Base-by-base conservation (phyloP, 1,284 basidiomycete species). In the Volvariella volvacea region DNA sequence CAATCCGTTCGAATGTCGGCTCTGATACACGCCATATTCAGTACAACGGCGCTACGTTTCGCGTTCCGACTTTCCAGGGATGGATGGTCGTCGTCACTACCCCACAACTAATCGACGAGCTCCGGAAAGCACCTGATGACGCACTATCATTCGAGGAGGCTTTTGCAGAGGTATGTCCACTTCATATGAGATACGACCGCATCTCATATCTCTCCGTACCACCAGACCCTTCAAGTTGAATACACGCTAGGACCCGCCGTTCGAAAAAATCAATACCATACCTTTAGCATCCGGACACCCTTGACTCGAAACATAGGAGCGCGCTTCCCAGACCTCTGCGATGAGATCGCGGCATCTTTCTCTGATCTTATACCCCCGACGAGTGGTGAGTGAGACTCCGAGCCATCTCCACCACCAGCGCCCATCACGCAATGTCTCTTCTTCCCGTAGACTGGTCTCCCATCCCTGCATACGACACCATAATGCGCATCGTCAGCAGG, bases 171-270 rank as follows among this genome's bases (percentile, higher is more conserved):
- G 56, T 54, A 43, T 31, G 48, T 36, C n/a, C n/a, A n/a, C n/a
- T 36, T 50, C 56, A 60, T 57, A 46, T 51, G 52, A 62, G 66
- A 67, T 66, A 65, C 70, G 71, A 20, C 67, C 68, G 70, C 12
- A 6, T 6, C 6, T 28, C 6, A 28, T 28, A 12, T 6, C 25
- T 28, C 6, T 6, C 28, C 16, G 10, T 3, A 20, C 36, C 21
- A 14, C 32, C 31, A 65, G 62, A 16, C 47, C 3, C 22, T 65
- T 20, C 58, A 62, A 49, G 48, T 52, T 1, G 47, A 53, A n/a
- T 55, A 59, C 36, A 60, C 59, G 2, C 41, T 65, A 9, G 64
- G 61, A 3, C 41, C 46, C 7, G 53, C 55, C 20, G 45, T 60
- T 7, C 31, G 42, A 33, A 28, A 52, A 4, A 53, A 63, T 44